Base-by-base conservation (phyloP, 331 rosid species). In the Erythrophleum ivorense region DNA sequence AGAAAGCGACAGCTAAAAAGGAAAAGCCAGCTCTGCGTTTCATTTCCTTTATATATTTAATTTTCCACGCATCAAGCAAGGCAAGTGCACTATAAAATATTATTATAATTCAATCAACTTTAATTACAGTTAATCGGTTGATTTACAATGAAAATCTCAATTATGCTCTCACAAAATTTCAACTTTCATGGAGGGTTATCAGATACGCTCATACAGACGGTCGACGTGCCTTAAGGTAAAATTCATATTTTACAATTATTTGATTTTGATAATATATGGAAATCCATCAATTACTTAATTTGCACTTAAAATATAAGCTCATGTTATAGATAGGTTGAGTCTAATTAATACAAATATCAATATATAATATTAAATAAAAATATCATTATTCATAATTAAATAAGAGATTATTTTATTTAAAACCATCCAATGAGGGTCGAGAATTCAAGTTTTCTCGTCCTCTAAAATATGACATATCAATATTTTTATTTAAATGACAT, bases 1-100 rank as follows among this genome's bases (percentile, higher is more conserved):
- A 52, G 87, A 85, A 84, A 85, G 78, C 71, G 91, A 89, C 87
- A 74, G 48, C 67, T 79, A 76, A n/a, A 62, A 81, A 53, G 71
- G 59, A 68, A 82, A 83, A 53, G 85, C 89, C 90, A 86, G 85
- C 89, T 78, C 78, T 7, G 19, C 83, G 64, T 78, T 75, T 63
- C 55, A 80, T 50, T 41, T 53, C 66, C 40, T 77, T 11, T 12
- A 45, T 69, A 18, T 45, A 40, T 78, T 65, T 81, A 63, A 73
- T 73, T 83, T 24, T 80, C 66, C 79, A 73, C 58, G 81, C 81
- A 65, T 86, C 75, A 71, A 21, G 63, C 79, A 45, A 76, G 71
- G 63, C 78, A 76, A 81, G 43, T 75, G 59, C 34, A 68, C 10
- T 29, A 36, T 77, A 9, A 85, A 71, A 83, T 33, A 65, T 2